Evolutionary conservation across 192 early-diverging fungal species (phyloP).

Genomic region (Chytriomyces sp.): DNA sequence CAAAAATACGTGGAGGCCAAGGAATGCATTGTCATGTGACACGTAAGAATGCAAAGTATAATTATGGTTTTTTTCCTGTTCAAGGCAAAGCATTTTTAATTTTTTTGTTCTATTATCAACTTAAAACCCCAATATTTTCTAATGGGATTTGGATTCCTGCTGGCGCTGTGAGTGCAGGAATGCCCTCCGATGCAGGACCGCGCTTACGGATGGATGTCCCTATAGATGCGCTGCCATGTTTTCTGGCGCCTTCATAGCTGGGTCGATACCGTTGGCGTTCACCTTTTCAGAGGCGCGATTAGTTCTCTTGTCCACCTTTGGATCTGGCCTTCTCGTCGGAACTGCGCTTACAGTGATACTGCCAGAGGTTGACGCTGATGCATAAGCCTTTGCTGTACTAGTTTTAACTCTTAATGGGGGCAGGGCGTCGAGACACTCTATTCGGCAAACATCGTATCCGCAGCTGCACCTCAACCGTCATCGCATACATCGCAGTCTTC

Average conservation of each 20-base stretch:
- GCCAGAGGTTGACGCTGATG: conserved; percentile 54
- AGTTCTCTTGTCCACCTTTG: conserved; percentile 76
- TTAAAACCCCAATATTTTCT: too few relatives aligned
- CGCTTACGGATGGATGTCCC: not conserved
- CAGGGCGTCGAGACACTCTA: conserved; percentile 91
- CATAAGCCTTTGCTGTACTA: not conserved
- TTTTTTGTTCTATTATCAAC: too few relatives aligned
- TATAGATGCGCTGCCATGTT: conserved; percentile 64
- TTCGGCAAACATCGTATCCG: too few relatives aligned
- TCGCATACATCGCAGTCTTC: too few relatives aligned
- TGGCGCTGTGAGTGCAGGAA: not conserved
- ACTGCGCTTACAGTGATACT: conserved; percentile 91
- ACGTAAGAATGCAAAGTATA: too few relatives aligned
- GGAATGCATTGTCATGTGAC: conserved; percentile 53
- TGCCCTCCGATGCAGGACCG: not conserved
- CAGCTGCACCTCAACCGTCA: not conserved
- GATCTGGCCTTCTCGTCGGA: conserved; percentile 89
- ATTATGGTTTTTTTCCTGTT: too few relatives aligned
- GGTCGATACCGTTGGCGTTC: conserved; percentile 81
- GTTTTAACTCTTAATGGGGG: not conserved
- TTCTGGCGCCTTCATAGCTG: conserved; percentile 82
- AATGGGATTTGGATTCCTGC: conserved; percentile 1
- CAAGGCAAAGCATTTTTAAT: too few relatives aligned
- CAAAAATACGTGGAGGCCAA: conserved; percentile 71
- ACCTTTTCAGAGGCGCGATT: conserved; percentile 74